Base-by-base conservation (phyloP, 2,329 filamentous ascomycete species). In the Westerdykella sp. region DNA sequence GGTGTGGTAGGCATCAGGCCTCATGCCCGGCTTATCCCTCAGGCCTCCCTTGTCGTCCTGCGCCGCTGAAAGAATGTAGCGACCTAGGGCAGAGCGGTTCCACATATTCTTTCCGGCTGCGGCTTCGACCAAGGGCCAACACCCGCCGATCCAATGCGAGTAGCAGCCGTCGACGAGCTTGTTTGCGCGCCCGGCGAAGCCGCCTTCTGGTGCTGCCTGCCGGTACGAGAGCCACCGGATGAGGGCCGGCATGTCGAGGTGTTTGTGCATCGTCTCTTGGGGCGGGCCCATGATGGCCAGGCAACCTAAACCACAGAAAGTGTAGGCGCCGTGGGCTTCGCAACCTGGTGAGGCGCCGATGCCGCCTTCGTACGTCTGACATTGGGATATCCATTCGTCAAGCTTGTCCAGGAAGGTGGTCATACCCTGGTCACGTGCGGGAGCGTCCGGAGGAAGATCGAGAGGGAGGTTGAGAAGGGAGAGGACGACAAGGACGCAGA, bases 131-230 rank as follows among this genome's bases (percentile, higher is more conserved):
- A 98, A 70, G 37, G 91, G 84, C 87, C 90, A 98, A 71, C 90
- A 97, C 42, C 85, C 86, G 42, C 93, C 93, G 28, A 95, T 85
- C 93, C 93, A 98, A 69, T 96, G 91, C 64, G 87, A 95, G 72
- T 98, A 98, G 71, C 93, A 98, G 37, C 91, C 93, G 67, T 98
- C 93, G 25, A 97, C 93, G 25, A 98, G 77, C 71, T 98, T 98
- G 75, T 97, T 97, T 22, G 91, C 95, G 55, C 93, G 84, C 48
- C 93, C 93, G 34, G 87, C 85, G 62, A 95, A 90, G 30, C 93
- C 93, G 51, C 90, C 90, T 66, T 97, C 93, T 3, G 91, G 93
- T 23, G 83, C 81, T 65, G 91, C 86, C 67, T 98, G 93, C 46
- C 89, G 83, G 36, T 87, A 82, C 6, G 88, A 91, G 32, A 98